These are phyloP conservation scores for Venturia asperata DNA, from an alignment of 2,329 filamentous ascomycete genomes.

Conservation along the genomic window DNA sequence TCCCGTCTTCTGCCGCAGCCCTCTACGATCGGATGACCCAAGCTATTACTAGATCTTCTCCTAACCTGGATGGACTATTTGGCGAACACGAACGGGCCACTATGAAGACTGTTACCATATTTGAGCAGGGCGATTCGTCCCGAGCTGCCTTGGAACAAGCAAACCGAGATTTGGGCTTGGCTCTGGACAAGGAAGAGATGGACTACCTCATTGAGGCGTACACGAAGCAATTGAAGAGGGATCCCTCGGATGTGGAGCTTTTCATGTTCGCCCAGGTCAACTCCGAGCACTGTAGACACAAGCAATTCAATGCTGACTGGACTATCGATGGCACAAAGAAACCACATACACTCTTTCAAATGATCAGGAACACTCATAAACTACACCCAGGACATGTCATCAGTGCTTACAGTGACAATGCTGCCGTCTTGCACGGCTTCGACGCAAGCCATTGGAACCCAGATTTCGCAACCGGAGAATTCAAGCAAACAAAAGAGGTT, in stretches of 20 bases:
- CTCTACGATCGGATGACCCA: conserved; percentile 97
- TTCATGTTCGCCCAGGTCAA: conserved; percentile 99
- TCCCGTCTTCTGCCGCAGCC: background rate
- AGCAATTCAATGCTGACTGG: conserved; percentile 97
- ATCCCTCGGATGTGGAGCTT: conserved; percentile 83
- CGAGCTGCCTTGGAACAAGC: conserved; percentile 69
- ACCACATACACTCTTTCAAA: conserved; percentile 76
- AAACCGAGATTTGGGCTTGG: conserved; percentile 76
- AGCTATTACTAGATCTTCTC: conserved; percentile 58
- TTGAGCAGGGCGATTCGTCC: conserved; percentile 56
- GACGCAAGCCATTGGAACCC: conserved; percentile 77
- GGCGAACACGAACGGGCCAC: conserved; percentile 57
- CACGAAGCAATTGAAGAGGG: conserved; percentile 54
- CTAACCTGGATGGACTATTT: conserved; percentile 71
- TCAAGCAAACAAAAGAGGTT: conserved; percentile 77
- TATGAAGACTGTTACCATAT: conserved; percentile 70
- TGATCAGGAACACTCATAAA: conserved; percentile 93
- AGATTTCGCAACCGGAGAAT: conserved; percentile 76
- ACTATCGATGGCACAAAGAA: conserved; percentile 81
- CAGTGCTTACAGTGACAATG: conserved; percentile 95
- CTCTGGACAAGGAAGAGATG: conserved; percentile 81
- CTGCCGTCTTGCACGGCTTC: conserved; percentile 77
- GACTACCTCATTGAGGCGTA: conserved; percentile 88
- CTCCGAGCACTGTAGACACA: conserved; percentile 83
- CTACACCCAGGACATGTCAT: conserved; percentile 73